These are phyloP conservation scores for Crithidia bombi DNA, from an alignment of 208 protist genomes.

Conservation along the genomic window DNA sequence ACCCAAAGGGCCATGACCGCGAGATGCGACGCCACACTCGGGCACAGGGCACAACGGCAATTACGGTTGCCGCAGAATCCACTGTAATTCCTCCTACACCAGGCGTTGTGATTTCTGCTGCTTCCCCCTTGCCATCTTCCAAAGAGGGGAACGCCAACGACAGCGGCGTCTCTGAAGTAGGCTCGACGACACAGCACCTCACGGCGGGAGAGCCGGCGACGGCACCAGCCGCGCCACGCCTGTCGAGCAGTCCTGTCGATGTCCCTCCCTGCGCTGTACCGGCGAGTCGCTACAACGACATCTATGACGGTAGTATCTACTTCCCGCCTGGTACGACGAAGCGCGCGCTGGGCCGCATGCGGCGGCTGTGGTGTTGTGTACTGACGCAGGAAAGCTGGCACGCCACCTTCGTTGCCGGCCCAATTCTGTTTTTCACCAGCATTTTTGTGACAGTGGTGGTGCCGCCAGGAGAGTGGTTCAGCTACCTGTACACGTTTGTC, in stretches of 20 bases:
- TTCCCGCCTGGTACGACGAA: constrained; percentile 40
- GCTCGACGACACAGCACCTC: constrained; percentile 4
- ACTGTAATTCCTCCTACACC: neutral
- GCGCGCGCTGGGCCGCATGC: constrained; percentile 50
- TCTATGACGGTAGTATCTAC: constrained; percentile 19
- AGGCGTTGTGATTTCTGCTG: neutral
- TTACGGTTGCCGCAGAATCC: neutral
- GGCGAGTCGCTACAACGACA: constrained; percentile 3
- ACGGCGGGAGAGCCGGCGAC: neutral
- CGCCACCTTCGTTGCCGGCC: constrained; percentile 36
- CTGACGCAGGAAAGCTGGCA: constrained; percentile 51
- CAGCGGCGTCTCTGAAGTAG: neutral
- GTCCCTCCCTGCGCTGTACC: constrained; percentile 26
- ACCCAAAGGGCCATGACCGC: neutral
- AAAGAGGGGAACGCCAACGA: neutral
- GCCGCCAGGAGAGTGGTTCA: constrained; percentile 53
- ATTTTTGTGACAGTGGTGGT: constrained; percentile 64
- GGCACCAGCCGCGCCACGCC: neutral
- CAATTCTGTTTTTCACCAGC: constrained; percentile 38
- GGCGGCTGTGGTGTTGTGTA: constrained; percentile 48
- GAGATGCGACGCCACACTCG: neutral
- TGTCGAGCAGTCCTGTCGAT: constrained; percentile 10
- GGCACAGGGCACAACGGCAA: neutral
- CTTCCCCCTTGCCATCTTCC: neutral
- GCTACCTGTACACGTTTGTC: constrained; percentile 44